These are phyloP conservation scores for Bullera alba DNA, from an alignment of 768 basidiomycete species.

Conservation along the genomic window DNA sequence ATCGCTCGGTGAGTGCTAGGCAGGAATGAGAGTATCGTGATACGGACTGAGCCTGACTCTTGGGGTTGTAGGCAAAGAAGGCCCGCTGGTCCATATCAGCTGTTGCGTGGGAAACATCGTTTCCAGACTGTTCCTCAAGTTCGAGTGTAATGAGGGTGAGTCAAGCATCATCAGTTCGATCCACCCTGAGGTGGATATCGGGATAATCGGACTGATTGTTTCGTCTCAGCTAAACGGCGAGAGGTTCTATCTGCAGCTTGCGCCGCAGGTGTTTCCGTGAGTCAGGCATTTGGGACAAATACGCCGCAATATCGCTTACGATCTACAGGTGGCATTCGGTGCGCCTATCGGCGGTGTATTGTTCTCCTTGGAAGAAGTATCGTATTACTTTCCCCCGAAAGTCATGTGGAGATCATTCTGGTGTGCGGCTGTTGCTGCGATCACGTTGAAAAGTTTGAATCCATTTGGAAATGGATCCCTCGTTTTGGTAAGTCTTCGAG, in stretches of 20 bases:
- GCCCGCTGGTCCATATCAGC: constrained; percentile 87
- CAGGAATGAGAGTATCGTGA: constrained; percentile 5
- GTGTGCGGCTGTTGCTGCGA: constrained; percentile 76
- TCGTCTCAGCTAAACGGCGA: constrained; percentile 67
- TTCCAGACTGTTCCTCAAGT: constrained; percentile 76
- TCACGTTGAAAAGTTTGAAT: constrained; percentile 72
- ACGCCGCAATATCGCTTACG: constrained; percentile 2
- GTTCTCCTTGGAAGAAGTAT: constrained; percentile 78
- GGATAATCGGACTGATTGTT: constrained; percentile 6
- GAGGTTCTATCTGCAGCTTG: constrained; percentile 93
- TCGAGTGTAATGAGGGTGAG: constrained; percentile 88
- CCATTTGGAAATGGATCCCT: constrained; percentile 94
- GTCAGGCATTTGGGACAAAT: background rate
- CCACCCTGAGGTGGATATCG: background rate
- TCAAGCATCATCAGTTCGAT: constrained; percentile 3
- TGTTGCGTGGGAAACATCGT: constrained; percentile 89
- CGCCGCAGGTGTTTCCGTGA: constrained; percentile 84
- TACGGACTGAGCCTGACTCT: background rate
- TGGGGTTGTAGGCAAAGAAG: constrained; percentile 60
- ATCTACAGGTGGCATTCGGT: constrained; percentile 70
- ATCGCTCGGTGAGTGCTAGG: constrained; percentile 60
- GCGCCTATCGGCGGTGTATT: constrained; percentile 68
- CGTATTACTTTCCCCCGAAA: constrained; percentile 94
- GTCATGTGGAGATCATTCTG: constrained; percentile 94
- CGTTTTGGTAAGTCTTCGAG: constrained; percentile 57